Conservation (phyloP, 352 stramenopile species). For the Phytophthora megakarya region DNA sequence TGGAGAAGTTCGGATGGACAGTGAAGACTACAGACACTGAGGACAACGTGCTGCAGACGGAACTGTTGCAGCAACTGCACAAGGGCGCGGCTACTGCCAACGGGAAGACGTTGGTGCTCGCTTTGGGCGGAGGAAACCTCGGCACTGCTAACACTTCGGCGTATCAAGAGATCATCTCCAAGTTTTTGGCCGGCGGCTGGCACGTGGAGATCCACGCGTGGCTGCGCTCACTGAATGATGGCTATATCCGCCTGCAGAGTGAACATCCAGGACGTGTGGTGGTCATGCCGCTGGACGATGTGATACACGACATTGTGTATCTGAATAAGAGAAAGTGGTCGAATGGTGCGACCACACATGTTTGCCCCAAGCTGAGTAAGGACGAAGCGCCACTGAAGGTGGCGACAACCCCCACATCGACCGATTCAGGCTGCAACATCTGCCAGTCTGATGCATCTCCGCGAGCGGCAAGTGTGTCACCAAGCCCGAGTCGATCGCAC, state of each 20-base stretch:
- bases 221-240: constrained; percentile 29
- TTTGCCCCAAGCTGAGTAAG: constrained; percentile 1
- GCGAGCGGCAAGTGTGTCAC: constrained; percentile 7
- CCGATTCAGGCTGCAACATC: not conserved
- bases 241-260: constrained; percentile 18
- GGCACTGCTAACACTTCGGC: constrained; percentile 11
- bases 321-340: constrained; percentile 7
- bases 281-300: constrained; percentile 30
- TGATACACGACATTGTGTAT: constrained; percentile 15
- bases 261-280: constrained; percentile 14
- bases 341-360: not conserved
- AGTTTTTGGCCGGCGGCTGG: constrained; percentile 26
- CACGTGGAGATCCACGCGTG: constrained; percentile 34
- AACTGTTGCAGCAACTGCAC: constrained; percentile 23
- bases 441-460: not conserved
- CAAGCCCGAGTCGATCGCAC: not conserved
- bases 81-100: constrained; percentile 12
- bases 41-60: constrained; percentile 14
- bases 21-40: constrained; percentile 6
- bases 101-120: constrained; percentile 29
- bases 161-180: constrained; percentile 22
- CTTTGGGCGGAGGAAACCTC: constrained; percentile 13
- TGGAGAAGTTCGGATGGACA: constrained; percentile 26
- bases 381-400: constrained; percentile 6
- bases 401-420: constrained; percentile 6